Conservation (phyloP, 768 basidiomycete genomes). For the Termitomyces sp. region DNA sequence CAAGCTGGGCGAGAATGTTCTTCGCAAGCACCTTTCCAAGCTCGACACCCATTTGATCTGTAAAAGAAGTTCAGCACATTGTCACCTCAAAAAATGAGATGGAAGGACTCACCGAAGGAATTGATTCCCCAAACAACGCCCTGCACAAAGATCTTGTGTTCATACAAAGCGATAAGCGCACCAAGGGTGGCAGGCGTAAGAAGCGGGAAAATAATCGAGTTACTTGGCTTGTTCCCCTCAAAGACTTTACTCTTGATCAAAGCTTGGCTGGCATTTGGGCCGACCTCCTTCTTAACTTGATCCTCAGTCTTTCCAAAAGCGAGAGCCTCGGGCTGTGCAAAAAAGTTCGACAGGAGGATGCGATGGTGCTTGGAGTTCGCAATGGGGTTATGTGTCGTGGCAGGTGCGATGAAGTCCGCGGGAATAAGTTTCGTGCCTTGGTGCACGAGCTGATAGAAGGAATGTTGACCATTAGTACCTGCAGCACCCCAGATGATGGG, state of each 20-base stretch:
- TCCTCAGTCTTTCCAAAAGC: constrained; percentile 97
- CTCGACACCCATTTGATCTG: constrained; percentile 99
- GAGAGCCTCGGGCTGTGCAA: constrained; percentile 95
- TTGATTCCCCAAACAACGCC: constrained; percentile 99
- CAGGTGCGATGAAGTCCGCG: constrained; percentile 87
- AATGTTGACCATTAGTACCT: constrained; percentile 98
- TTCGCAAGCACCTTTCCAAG: constrained; percentile 97
- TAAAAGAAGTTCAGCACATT: not conserved
- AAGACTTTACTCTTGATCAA: constrained; percentile 97
- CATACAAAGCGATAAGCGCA: constrained; percentile 85
- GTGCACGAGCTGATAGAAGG: constrained; percentile 97
- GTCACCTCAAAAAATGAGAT: not conserved
- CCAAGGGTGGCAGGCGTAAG: constrained; percentile 89
- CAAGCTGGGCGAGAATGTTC: constrained; percentile 87
- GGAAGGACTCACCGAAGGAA: constrained; percentile 73
- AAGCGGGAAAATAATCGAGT: constrained; percentile 91
- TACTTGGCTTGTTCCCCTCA: constrained; percentile 95
- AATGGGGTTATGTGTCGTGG: constrained; percentile 88
- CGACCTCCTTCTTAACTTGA: constrained; percentile 67
- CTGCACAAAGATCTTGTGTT: constrained; percentile 99
- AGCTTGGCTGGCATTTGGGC: constrained; percentile 67
- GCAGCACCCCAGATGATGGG: constrained; percentile 99
- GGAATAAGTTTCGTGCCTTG: constrained; percentile 93
- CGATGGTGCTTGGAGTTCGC: constrained; percentile 87
- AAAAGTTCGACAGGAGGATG: constrained; percentile 96